A percentile compares a stretch with the other conserved stretches of the same genome.
Conservation (phyloP, 352 stramenopile genomes). For the Phytophthora europaea region DNA sequence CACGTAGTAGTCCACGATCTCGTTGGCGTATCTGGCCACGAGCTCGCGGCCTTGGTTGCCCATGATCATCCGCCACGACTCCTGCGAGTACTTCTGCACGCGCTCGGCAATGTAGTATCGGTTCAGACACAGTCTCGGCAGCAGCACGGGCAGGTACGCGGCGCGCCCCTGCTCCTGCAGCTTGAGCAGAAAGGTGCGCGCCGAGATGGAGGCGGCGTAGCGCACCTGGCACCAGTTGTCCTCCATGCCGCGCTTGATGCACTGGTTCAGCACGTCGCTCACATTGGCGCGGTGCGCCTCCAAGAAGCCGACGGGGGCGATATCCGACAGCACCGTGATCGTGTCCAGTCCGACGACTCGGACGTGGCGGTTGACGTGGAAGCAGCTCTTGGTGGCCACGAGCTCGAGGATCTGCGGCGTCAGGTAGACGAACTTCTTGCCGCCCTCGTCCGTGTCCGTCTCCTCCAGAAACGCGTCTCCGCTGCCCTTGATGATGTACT, state of each 20-base stretch:
- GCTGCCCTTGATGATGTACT: conserved; percentile 87
- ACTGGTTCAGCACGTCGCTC: conserved; percentile 66
- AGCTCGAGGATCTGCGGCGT: conserved; percentile 72
- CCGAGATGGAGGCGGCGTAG: conserved; percentile 95
- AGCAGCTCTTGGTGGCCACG: conserved; percentile 81
- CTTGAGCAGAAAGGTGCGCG: conserved; percentile 88
- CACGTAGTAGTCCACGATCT: conserved; percentile 96
- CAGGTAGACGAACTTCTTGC: conserved; percentile 64
- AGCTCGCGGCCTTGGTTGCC: conserved; percentile 78
- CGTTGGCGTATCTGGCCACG: conserved; percentile 88
- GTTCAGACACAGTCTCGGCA: conserved; percentile 98
- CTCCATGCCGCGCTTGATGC: conserved; percentile 85
- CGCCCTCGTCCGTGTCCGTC: conserved; percentile 1
- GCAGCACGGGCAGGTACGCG: conserved; percentile 81
- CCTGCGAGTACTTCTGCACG: conserved; percentile 97
- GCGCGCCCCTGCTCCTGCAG: conserved; percentile 65
- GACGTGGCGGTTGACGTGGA: conserved; percentile 97
- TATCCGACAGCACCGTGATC: conserved; percentile 75
- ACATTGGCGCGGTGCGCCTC: conserved; percentile 49
- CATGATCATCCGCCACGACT: conserved; percentile 96
- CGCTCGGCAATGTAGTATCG: conserved; percentile 97
- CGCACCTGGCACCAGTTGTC: conserved; percentile 99
- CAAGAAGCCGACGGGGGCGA: conserved; percentile 56
- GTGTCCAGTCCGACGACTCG: conserved; percentile 89
- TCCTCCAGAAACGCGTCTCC: conserved; percentile 69